phyloP scores from a whole-genome alignment of 225 moss, liverwort and hornwort species.

The Pseudisothecium myosuroides region DNA sequence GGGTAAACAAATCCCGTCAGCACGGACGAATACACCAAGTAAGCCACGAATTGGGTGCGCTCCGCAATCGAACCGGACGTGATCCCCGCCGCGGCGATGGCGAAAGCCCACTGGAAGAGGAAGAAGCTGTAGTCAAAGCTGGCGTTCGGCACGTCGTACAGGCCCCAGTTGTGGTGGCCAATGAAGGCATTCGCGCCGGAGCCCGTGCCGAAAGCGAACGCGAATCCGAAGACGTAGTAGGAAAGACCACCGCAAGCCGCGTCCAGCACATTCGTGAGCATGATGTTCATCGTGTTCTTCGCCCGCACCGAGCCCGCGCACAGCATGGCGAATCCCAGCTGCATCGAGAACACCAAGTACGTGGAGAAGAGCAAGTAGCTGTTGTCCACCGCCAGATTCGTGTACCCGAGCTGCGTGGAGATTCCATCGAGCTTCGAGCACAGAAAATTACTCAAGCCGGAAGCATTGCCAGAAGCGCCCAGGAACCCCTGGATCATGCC shows the following conservation, averaged over 20 bases:
- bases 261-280: constrained; percentile 74
- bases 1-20: constrained; percentile 60
- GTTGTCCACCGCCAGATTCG: constrained; percentile 44
- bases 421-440: constrained; percentile 49
- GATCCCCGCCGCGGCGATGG: constrained; percentile 51
- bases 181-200: constrained; percentile 56
- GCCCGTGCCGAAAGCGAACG: constrained; percentile 57
- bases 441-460: constrained; percentile 23
- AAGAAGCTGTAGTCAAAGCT: constrained; percentile 44
- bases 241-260: constrained; percentile 63
- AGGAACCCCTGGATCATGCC: constrained; percentile 13
- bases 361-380: constrained; percentile 48
- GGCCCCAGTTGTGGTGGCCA: constrained; percentile 52
- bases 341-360: constrained; percentile 72
- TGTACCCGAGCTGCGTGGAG: neutral
- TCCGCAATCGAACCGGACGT: constrained; percentile 55
- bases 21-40: constrained; percentile 43
- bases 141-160: constrained; percentile 5
- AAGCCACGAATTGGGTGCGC: constrained; percentile 50
- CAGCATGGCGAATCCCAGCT: constrained; percentile 83
- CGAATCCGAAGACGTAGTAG: constrained; percentile 64
- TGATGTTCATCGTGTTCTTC: constrained; percentile 83
- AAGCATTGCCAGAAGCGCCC: neutral
- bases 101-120: constrained; percentile 63
- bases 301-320: constrained; percentile 76